Conservation (phyloP, 805 yeast genomes). For the Henningerozyma blattae region DNA sequence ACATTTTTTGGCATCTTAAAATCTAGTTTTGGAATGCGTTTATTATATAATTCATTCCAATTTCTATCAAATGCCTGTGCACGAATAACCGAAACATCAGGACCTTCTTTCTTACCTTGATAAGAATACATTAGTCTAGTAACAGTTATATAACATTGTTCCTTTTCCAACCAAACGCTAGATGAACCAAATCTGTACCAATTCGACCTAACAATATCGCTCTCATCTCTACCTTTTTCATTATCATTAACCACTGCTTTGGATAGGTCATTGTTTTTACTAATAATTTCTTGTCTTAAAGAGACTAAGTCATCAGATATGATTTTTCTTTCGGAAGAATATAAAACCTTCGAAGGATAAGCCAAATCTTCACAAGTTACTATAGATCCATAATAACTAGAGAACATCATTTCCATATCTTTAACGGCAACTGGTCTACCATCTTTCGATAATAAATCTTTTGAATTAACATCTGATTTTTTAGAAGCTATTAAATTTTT, state of each 20-base stretch:
- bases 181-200: slow-evolving; percentile 42
- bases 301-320: slow-evolving; percentile 3
- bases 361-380: slow-evolving; percentile 3
- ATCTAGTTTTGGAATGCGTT: slow-evolving; percentile 1
- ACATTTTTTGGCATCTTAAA: slow-evolving; percentile 1
- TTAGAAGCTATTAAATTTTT: too few relatives aligned
- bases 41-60: neutral
- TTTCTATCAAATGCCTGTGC: neutral
- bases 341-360: slow-evolving; percentile 2
- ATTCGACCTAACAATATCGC: slow-evolving; percentile 5
- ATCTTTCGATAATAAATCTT: too few relatives aligned
- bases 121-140: slow-evolving; percentile 32
- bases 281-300: slow-evolving; percentile 3
- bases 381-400: too few relatives aligned
- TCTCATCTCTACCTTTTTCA: slow-evolving; percentile 4
- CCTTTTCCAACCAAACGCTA: slow-evolving; percentile 40
- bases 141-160: slow-evolving; percentile 37
- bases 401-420: too few relatives aligned
- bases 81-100: neutral
- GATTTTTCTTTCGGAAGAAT: neutral
- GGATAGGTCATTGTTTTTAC: slow-evolving; percentile 1
- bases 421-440: too few relatives aligned
- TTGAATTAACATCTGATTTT: too few relatives aligned
- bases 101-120: slow-evolving; percentile 15
- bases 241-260: slow-evolving; percentile 1